Base-by-base conservation (phyloP, 176 grass and related monocot species). In the Paspalum vaginatum region DNA sequence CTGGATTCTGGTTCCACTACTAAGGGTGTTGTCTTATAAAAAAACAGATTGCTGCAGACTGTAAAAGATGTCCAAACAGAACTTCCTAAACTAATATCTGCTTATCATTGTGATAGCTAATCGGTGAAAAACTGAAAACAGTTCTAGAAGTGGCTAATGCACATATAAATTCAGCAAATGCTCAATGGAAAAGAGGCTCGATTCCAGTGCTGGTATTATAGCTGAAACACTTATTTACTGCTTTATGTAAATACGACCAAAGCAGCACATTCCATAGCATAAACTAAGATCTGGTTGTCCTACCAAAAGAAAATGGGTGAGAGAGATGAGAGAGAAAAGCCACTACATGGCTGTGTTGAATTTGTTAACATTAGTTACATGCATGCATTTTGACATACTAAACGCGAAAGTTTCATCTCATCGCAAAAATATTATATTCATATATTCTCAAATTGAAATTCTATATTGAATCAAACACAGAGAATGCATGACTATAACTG, bases 61-160 rank as follows among this genome's bases (percentile, higher is more conserved):
- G 9, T 53, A 52, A 72, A 53, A 8, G 37, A 58, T 74, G 18
- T 15, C 8, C 16, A 21, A 54, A 49, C 44, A 49, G 22, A 26
- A 63, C 16, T 70, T 6, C 9, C 51, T 63, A 62, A 11, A 13
- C 48, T 39, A 41, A 11, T 52, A 63, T 77, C 75, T 62, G 11
- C 32, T 27, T 76, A 21, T 2, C 15, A 41, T 27, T 47, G 58
- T 1, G 11, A 61, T 61, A 61, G 58, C 58, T 61, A 14, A 61
- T 60, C 11, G 9, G 57, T 26, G 4, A 61, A 24, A 61, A 0
- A 4, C 21, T 26, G 4, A 61, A 24, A 61, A 0, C 24, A 43
- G 43, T 68, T 81, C 9, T 75, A 24, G 11, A 81, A 65, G 41
- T 74, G 2, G 60, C 46, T 48, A 74, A 40, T 66, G 22, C 49